These are phyloP conservation scores for Penicillium pancosmium DNA, from an alignment of 495 filamentous ascomycete species.

Conservation along the genomic window DNA sequence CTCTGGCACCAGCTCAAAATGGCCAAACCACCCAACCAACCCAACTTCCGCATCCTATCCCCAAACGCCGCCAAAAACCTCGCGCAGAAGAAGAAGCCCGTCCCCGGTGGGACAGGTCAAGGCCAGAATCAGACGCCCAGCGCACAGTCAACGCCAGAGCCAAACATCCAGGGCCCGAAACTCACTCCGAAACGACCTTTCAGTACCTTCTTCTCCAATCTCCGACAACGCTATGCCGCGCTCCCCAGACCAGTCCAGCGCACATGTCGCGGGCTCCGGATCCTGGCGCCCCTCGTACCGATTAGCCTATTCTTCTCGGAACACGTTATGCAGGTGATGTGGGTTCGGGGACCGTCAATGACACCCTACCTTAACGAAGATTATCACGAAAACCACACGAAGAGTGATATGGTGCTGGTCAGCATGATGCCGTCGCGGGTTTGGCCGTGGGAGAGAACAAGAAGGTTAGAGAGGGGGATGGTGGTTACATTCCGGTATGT, in stretches of 20 bases:
- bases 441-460: conserved; percentile 44
- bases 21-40: conserved; percentile 18
- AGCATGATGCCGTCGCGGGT: conserved; percentile 46
- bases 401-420: conserved; percentile 54
- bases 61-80: conserved; percentile 26
- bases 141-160: not conserved
- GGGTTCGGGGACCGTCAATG: conserved; percentile 73
- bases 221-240: conserved; percentile 36
- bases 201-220: conserved; percentile 30
- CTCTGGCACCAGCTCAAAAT: not conserved
- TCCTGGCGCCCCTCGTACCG: conserved; percentile 62
- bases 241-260: conserved; percentile 35
- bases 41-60: conserved; percentile 25
- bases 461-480: conserved; percentile 53
- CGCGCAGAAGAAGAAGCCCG: conserved; percentile 2
- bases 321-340: conserved; percentile 62
- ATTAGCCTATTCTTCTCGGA: conserved; percentile 65
- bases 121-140: not conserved
- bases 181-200: conserved; percentile 17
- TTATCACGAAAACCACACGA: conserved; percentile 55
- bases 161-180: conserved; percentile 10
- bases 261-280: conserved; percentile 44
- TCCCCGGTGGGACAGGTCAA: conserved; percentile 2
- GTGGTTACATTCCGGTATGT: conserved; percentile 56
- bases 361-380: conserved; percentile 74